Base-by-base conservation (phyloP, 106 monocot species). In the Platanthera zijinensis region DNA sequence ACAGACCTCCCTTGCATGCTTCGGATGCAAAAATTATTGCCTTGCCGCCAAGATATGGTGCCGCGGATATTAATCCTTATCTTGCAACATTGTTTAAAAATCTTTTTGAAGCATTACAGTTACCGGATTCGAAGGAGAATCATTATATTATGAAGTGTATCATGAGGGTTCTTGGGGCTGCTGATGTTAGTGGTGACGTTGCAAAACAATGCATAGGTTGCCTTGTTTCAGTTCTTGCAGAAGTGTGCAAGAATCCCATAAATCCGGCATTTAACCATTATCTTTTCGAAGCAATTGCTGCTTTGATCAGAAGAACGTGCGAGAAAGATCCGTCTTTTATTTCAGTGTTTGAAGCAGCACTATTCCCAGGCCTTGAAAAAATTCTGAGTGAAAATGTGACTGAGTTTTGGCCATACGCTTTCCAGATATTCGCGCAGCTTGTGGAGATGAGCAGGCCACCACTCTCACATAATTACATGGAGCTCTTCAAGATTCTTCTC, bases 371-470 rank as follows among this genome's bases (percentile, higher is more conserved):
- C 49, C 88, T 99, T 12, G 82, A 94, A 78, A 92, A 69, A 71
- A 99, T 99, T 39, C 67, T 99, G 71, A 84, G 77, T 9, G 85
- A 92, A 63, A 94, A 99, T 68, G 86, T 99, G 8, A 76, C 90
- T 3, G 99, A 99, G 82, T 99, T 99, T 77, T 94, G 94, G 99
- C 92, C 99, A 21, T 99, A 94, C 80, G 85, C 94, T 4, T 99
- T 99, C 72, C 99, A 99, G 84, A 90, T 99, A 48, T 99, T 99
- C 80, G 86, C 99, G 48, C 92, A 89, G 80, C 89, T 99, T 72
- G 88, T 99, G 69, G 92, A 93, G 19, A 78, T 85, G 48, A 91
- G 80, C 48, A 80, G 45, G 17, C 99, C 99, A 0, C 99, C 99
- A 5, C 80, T 99, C 28, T 88, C 99, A 48, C 83, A 64, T 46